Evolutionary conservation across 2,329 filamentous ascomycete genomes (phyloP), one percentile per base, ranked within the genome.

Genomic region (Alternaria sp.): DNA sequence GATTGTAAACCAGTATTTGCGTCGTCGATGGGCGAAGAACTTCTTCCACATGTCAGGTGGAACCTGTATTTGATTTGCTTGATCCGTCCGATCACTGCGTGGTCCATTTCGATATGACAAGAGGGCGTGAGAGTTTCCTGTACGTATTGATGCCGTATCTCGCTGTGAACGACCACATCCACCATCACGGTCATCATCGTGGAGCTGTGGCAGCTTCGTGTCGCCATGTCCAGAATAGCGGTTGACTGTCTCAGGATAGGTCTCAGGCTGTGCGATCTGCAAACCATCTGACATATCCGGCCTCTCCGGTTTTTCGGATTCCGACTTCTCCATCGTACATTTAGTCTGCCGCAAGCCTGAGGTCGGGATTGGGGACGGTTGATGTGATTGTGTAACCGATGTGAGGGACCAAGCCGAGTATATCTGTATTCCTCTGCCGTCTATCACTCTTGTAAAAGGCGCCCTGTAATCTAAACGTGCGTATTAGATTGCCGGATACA

Each of bases 261-360:
- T 34, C 39, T 56, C 46, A 17, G 46, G 54, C n/a, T 56, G 45
- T 29, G 54, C 54, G 24, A 56, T 56, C n/a, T 56, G 46, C 29
- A 56, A 34, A 29, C 46, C 54, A 51, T 56, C 54, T 5, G 46
- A 44, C 24, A 50, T 46, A 23, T 46, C 44, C 4, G 9, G 44
- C 17, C 44, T 31, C 17, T 46, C 44, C 9, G 17, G n/a, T 11
- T 46, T 46, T 24, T 46, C 44, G 17, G 17, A 3, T 23, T 46
- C 44, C 9, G 37, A 4, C 17, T 34, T 46, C 17, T 46, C 44
- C 17, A 51, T 51, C 10, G 14, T 44, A 21, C 31, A 39, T 24
- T 23, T 5, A 17, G 5, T 7, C 26, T 3, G 31, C 24, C 10
- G 17, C 9, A 56, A 36, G n/a, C 21, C 34, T 52, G 39, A 29